Percentiles rank a stretch among this genome's conserved stretches.
These are phyloP conservation scores for Phytophthora capsici DNA, from an alignment of 352 stramenopile genomes.

Conservation along the genomic window DNA sequence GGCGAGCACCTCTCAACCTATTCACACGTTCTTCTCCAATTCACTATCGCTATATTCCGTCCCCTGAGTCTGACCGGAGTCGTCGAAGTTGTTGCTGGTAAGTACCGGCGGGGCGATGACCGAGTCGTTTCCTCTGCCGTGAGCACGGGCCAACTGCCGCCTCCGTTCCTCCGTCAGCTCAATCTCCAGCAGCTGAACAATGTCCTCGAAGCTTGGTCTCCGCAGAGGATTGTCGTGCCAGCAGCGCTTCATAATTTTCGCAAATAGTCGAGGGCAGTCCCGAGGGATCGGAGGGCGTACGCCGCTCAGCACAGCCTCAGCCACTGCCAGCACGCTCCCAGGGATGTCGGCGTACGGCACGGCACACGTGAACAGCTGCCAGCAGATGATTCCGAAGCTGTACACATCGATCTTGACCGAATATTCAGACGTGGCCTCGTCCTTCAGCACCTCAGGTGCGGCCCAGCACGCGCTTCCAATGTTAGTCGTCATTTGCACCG, in stretches of 20 bases:
- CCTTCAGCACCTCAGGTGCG: constrained; percentile 74
- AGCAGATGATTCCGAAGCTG: constrained; percentile 88
- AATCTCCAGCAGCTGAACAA: constrained; percentile 79
- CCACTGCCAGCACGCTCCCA: constrained; percentile 74
- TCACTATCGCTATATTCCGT: constrained; percentile 14
- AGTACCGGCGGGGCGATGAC: constrained; percentile 27
- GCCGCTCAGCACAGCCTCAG: constrained; percentile 74
- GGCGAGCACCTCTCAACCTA: constrained; percentile 23
- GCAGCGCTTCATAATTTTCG: constrained; percentile 84
- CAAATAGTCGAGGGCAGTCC: constrained; percentile 68
- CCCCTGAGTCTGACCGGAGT: constrained; percentile 14
- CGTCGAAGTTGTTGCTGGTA: constrained; percentile 28
- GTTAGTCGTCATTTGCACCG: constrained; percentile 83
- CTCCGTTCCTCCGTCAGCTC: constrained; percentile 64
- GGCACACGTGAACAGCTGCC: constrained; percentile 79
- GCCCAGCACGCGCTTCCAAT: constrained; percentile 85
- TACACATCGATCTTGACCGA: constrained; percentile 88
- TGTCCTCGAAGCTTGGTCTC: constrained; percentile 80
- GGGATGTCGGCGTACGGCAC: constrained; percentile 79
- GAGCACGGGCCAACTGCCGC: constrained; percentile 28
- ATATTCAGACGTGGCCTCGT: constrained; percentile 73
- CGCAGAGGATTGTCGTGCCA: constrained; percentile 77
- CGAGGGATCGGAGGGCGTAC: constrained; percentile 67
- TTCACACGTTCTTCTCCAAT: constrained; percentile 20
- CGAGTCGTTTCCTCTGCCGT: constrained; percentile 27